Conservation (phyloP, 2,329 filamentous ascomycete genomes). For the Neophaeococcomyces mojaviensis region DNA sequence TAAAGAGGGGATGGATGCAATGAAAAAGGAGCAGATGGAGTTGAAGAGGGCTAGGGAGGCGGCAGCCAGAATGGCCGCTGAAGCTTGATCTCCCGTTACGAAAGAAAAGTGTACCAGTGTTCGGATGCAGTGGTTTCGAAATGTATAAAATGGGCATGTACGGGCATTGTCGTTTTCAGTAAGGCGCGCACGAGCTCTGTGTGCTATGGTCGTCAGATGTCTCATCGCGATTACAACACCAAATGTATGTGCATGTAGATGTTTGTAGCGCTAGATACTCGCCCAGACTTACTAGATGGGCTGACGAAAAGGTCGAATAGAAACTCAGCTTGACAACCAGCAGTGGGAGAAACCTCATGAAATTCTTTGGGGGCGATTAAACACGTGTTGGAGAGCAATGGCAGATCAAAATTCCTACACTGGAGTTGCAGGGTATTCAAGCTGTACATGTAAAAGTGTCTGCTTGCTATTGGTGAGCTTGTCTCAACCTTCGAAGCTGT, state of each 20-base stretch:
- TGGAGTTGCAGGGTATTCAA: no score
- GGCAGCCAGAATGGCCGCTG: conserved; percentile 34
- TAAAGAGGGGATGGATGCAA: conserved; percentile 33
- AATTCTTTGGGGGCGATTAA: no score
- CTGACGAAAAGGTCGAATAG: neutral
- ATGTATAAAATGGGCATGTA: neutral
- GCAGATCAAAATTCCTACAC: no score
- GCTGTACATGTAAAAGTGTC: no score
- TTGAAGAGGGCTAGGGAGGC: conserved; percentile 38
- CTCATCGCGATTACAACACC: no score
- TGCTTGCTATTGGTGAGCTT: no score
- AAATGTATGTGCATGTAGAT: no score
- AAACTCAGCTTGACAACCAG: no score
- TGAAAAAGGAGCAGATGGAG: conserved; percentile 39
- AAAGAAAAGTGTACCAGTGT: neutral
- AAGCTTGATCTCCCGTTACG: conserved; percentile 9
- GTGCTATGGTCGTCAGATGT: no score
- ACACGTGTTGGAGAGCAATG: no score
- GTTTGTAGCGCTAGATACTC: neutral
- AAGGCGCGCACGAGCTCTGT: neutral
- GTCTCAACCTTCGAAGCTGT: no score
- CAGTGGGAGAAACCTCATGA: neutral
- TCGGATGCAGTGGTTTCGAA: neutral
- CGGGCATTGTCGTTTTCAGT: neutral
- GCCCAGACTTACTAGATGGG: neutral